These are phyloP conservation scores for Termitomyces sp. DNA, from an alignment of 768 basidiomycete species.

Conservation along the genomic window DNA sequence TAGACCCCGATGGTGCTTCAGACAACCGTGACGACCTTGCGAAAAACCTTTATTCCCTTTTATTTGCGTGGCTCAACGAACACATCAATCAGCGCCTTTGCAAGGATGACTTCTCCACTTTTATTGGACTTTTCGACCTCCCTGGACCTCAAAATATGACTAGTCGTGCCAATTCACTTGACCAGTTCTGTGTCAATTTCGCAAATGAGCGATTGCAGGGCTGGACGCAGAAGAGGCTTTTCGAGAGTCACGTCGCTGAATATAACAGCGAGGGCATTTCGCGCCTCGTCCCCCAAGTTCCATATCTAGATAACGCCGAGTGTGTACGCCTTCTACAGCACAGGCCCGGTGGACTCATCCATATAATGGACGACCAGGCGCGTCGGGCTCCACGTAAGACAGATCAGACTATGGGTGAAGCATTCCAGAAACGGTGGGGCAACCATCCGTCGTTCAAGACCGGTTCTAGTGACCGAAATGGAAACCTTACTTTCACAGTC, in stretches of 20 bases:
- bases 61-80: conserved; percentile 96
- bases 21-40: conserved; percentile 94
- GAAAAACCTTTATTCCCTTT: conserved; percentile 86
- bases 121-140: conserved; percentile 91
- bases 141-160: conserved; percentile 91
- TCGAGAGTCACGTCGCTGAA: conserved; percentile 78
- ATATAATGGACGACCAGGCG: conserved; percentile 98
- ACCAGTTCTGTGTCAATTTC: conserved; percentile 96
- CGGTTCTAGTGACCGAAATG: conserved; percentile 66
- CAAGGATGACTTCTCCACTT: conserved; percentile 86
- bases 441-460: conserved; percentile 91
- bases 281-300: conserved; percentile 57
- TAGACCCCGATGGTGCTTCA: conserved; percentile 90
- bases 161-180: conserved; percentile 84
- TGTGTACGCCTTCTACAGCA: conserved; percentile 84
- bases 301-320: conserved; percentile 89
- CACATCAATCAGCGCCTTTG: conserved; percentile 94
- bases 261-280: conserved; percentile 80
- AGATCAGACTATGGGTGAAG: conserved; percentile 91
- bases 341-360: conserved; percentile 84
- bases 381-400: conserved; percentile 84
- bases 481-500: conserved; percentile 84
- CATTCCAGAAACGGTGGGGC: conserved; percentile 90
- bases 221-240: conserved; percentile 74
- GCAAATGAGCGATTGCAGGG: conserved; percentile 89